These are phyloP conservation scores for Eucalyptus sp. DNA, from an alignment of 345 rosid genomes.

Conservation along the genomic window DNA sequence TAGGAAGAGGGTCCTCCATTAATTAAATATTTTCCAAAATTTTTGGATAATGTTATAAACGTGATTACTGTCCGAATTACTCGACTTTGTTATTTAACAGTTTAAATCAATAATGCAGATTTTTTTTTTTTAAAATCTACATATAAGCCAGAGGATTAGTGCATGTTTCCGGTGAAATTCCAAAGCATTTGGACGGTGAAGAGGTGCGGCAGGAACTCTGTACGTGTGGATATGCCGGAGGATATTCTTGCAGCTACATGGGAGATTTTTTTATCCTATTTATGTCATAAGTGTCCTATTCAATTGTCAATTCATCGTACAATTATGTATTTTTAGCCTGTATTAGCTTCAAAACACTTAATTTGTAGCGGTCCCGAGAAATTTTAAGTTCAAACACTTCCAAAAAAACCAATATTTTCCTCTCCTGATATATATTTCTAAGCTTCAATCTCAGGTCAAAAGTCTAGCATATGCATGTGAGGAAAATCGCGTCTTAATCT, in stretches of 20 bases:
- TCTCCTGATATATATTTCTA: background rate
- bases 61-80: background rate
- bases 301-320: background rate
- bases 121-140: background rate
- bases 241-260: background rate
- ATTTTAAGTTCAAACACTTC: background rate
- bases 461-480: background rate
- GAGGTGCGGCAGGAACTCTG: background rate
- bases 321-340: background rate
- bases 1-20: background rate
- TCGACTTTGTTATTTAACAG: background rate
- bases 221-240: background rate
- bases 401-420: background rate
- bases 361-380: background rate
- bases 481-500: background rate
- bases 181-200: background rate
- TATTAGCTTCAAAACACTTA: background rate
- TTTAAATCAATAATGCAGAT: background rate
- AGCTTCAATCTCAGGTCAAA: background rate
- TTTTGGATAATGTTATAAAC: background rate
- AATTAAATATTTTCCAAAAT: background rate
- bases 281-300: fast-evolving
- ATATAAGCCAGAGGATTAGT: background rate
- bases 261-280: background rate
- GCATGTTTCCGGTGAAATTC: background rate